Conservation (phyloP, 495 filamentous ascomycete genomes). For the Pseudotulostoma volvatum region DNA sequence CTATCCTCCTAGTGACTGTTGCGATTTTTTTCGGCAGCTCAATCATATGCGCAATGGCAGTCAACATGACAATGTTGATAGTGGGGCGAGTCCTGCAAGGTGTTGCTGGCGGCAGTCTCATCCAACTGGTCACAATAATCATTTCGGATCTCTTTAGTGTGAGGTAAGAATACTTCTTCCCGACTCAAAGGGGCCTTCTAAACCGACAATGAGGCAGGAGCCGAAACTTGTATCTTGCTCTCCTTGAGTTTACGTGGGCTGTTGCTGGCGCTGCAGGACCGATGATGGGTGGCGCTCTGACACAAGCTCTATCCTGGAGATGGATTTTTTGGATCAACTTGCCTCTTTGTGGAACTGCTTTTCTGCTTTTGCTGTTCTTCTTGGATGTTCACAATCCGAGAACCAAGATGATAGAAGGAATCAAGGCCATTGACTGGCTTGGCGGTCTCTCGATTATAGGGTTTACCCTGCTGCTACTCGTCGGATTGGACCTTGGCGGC, state of each 20-base stretch:
- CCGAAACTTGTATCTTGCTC: slow-evolving; percentile 36
- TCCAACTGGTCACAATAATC: slow-evolving; percentile 36
- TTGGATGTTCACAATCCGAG: slow-evolving; percentile 44
- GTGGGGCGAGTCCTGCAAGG: slow-evolving; percentile 39
- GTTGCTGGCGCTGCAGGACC: slow-evolving; percentile 45
- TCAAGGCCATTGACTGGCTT: slow-evolving; percentile 65
- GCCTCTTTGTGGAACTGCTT: slow-evolving; percentile 38
- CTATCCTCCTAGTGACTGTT: slow-evolving; percentile 31
- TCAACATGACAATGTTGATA: slow-evolving; percentile 38
- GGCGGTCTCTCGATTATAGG: slow-evolving; percentile 53
- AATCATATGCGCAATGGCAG: slow-evolving; percentile 31
- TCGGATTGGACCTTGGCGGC: slow-evolving; percentile 65
- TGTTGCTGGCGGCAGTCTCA: slow-evolving; percentile 35
- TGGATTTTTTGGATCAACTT: slow-evolving; percentile 64
- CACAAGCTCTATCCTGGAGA: slow-evolving; percentile 44
- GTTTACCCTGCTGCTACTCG: slow-evolving; percentile 58
- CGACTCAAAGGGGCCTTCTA: no score
- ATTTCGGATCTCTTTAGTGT: slow-evolving; percentile 44
- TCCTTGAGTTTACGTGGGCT: slow-evolving; percentile 40
- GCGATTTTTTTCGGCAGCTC: slow-evolving; percentile 27
- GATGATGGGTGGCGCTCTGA: slow-evolving; percentile 51
- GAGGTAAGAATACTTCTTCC: slow-evolving; percentile 22
- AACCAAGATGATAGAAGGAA: slow-evolving; percentile 39
- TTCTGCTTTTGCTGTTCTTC: slow-evolving; percentile 41
- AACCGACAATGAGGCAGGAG: no score